Base-by-base conservation (phyloP, 1,139 yeast species). In the Arxiozyma bovina region DNA sequence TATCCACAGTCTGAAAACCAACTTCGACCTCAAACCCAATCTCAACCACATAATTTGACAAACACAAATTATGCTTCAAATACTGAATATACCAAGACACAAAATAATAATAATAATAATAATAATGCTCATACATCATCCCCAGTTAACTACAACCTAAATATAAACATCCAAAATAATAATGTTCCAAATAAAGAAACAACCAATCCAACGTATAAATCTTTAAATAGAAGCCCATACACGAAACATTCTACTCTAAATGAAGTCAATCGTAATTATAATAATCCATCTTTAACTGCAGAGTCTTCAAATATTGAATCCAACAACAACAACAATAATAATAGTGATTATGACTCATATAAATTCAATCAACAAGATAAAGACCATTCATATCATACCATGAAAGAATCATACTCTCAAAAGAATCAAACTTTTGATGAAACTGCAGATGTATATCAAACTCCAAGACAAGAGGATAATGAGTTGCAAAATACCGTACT, bases 161-260 rank as follows among this genome's bases (percentile, higher is more conserved):
- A 30, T 27, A 9, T 45, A 9, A 41, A 17, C n/a, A 27, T 27
- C 18, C 30, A 30, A n/a, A 25, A 23, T 17, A 9, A 20, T 20
- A 4, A 12, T 9, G 42, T 41, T 12, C 46, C 51, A 18, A 21
- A 25, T 25, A 42, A 46, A 42, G 51, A 30, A 44, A 40, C 45
- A 50, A 42, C 12, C 30, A 17, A 18, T 1, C n/a, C 22, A 9
- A 42, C 21, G 25, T 25, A 30, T 23, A 45, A 50, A 17, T 48
- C 54, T 15, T 45, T 60, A n/a, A 57, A 51, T 47, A 63, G 57
- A 45, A 54, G 63, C 4, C 66, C 67, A 6, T 64, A 64, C 51
- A 51, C 64, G 7, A 60, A 51, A 22, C 57, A 58, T 38, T 53
- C 62, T 9, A 63, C 66, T 7, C 45, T 63, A 7, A 58, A 57